Percentiles rank a stretch among this genome's conserved stretches.
phyloP scores from a whole-genome alignment of 1,284 basidiomycete genomes.

The Ceratobasidium sp. region DNA sequence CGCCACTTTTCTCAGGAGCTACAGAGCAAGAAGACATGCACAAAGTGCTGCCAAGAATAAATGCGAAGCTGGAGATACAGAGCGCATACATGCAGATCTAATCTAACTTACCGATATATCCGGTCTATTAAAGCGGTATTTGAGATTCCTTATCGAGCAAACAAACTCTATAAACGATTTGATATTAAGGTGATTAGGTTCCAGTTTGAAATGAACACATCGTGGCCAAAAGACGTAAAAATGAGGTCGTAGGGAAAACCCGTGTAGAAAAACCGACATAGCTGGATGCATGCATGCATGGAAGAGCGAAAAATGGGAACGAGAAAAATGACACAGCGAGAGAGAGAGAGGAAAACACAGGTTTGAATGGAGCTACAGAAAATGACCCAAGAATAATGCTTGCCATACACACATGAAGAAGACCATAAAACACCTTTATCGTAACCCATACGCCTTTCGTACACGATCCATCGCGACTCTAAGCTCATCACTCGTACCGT shows the following conservation, averaged over 20 bases:
- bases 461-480: slow-evolving; percentile 39
- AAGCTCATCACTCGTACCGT: slow-evolving; percentile 29
- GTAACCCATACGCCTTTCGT: slow-evolving; percentile 31
- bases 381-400: background rate
- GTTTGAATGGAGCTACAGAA: background rate
- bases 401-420: background rate
- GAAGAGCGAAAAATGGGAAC: background rate
- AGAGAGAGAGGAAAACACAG: slow-evolving; percentile 7
- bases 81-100: too few relatives aligned
- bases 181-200: slow-evolving; percentile 1
- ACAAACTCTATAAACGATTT: slow-evolving; percentile 7
- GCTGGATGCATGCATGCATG: background rate
- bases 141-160: slow-evolving; percentile 1
- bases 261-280: background rate
- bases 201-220: slow-evolving; percentile 8
- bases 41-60: background rate
- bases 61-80: background rate
- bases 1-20: too few relatives aligned
- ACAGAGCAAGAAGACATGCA: too few relatives aligned
- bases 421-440: background rate
- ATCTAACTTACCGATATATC: too few relatives aligned
- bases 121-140: slow-evolving; percentile 8
- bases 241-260: slow-evolving; percentile 4
- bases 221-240: slow-evolving; percentile 20
- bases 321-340: slow-evolving; percentile 4